These are phyloP conservation scores for Dryas octopetala DNA, from an alignment of 306 rosid species.

Conservation along the genomic window DNA sequence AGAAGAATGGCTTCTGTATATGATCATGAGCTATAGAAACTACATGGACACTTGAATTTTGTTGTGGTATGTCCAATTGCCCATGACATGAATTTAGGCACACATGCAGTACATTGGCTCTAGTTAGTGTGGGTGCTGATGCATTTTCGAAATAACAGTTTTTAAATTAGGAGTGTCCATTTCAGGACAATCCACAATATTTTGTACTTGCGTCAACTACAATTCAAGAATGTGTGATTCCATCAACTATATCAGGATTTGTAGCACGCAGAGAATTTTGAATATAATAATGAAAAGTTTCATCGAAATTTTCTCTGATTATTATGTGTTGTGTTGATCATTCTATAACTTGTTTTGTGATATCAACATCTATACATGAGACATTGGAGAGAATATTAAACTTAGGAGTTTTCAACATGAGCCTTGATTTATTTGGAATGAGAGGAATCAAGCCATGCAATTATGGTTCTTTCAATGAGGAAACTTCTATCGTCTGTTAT, in stretches of 20 bases:
- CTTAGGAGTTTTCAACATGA: neutral
- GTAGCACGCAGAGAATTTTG: no score
- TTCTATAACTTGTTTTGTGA: neutral
- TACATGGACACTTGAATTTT: neutral
- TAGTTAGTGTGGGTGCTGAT: no score
- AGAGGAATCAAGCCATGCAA: no score
- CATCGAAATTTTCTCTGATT: neutral
- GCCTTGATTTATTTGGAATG: neutral
- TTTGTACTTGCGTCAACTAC: neutral
- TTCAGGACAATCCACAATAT: no score
- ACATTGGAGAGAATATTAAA: neutral
- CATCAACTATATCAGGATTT: neutral
- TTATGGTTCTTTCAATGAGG: neutral
- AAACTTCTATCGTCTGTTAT: neutral
- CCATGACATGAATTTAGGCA: no score
- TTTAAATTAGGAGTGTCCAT: no score
- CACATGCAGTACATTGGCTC: no score
- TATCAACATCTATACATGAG: neutral
- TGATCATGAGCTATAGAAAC: no score
- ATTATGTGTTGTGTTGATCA: neutral
- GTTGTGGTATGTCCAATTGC: neutral
- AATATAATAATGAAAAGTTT: neutral
- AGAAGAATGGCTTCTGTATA: neutral
- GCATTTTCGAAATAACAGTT: no score
- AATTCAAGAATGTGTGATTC: neutral